These are phyloP conservation scores for Exophiala sp. DNA, from an alignment of 2,329 filamentous ascomycete species.

Conservation along the genomic window DNA sequence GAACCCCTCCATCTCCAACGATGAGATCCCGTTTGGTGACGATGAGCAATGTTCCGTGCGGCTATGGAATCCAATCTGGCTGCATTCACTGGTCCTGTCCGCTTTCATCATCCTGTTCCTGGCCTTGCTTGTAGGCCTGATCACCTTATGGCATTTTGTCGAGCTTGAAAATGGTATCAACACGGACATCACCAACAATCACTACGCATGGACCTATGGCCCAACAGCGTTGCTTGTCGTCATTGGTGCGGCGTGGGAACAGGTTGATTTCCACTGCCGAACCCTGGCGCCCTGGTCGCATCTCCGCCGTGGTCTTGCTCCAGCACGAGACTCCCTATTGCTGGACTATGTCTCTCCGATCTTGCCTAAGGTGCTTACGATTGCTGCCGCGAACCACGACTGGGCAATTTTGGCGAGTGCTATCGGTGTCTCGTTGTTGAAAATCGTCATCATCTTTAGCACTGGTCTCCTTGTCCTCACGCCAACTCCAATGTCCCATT, in stretches of 20 bases:
- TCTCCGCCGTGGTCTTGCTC: slow-evolving; percentile 29
- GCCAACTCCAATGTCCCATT: slow-evolving; percentile 1
- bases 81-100: neutral
- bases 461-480: slow-evolving; percentile 32
- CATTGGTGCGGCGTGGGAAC: slow-evolving; percentile 7
- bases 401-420: slow-evolving; percentile 31
- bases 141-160: slow-evolving; percentile 1
- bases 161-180: slow-evolving; percentile 2
- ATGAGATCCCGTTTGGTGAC: too few species aligned
- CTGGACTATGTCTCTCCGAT: slow-evolving; percentile 34
- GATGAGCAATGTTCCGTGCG: too few species aligned
- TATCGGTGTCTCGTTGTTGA: slow-evolving; percentile 27
- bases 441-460: slow-evolving; percentile 23
- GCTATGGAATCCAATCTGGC: neutral
- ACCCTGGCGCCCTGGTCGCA: slow-evolving; percentile 31
- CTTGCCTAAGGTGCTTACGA: slow-evolving; percentile 25
- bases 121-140: neutral
- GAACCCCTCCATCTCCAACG: too few species aligned
- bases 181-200: slow-evolving; percentile 6
- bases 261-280: slow-evolving; percentile 23
- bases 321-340: slow-evolving; percentile 28
- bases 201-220: slow-evolving; percentile 22
- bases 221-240: slow-evolving; percentile 30
- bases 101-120: slow-evolving; percentile 1
- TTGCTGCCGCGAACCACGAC: slow-evolving; percentile 29